Percentiles rank a stretch among this genome's conserved stretches.
Conservation (phyloP, 2,329 filamentous ascomycete genomes). For the Knoxdaviesia capensis region DNA sequence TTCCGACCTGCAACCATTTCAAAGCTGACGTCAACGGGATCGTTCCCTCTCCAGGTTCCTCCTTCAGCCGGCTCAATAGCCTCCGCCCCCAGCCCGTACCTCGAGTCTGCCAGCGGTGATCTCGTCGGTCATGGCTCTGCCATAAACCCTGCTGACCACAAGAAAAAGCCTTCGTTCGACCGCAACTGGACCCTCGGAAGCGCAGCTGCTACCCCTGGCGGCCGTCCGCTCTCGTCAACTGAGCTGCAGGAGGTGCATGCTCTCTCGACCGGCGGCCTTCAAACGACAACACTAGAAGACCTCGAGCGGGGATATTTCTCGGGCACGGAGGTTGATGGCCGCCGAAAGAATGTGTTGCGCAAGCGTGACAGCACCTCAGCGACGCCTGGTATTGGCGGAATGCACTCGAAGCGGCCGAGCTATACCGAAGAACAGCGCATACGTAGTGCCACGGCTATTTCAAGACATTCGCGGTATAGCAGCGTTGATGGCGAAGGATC, state of each 20-base stretch:
- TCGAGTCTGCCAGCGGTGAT: background rate
- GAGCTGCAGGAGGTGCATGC: conserved; percentile 24
- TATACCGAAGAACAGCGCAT: conserved; percentile 55
- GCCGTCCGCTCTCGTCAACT: conserved; percentile 30
- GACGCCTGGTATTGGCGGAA: conserved; percentile 8
- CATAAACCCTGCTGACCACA: conserved; percentile 17
- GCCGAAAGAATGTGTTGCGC: conserved; percentile 59
- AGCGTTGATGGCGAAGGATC: conserved; percentile 56
- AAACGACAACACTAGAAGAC: conserved; percentile 18
- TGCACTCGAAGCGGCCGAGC: conserved; percentile 22
- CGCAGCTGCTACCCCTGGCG: conserved; percentile 14
- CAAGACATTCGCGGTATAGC: conserved; percentile 57
- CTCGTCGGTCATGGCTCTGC: no score
- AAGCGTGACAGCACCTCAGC: conserved; percentile 41
- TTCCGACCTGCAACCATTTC: conserved; percentile 22
- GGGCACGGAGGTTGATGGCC: conserved; percentile 59
- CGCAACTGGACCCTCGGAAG: conserved; percentile 46
- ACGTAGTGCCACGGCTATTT: conserved; percentile 42
- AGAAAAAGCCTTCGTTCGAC: conserved; percentile 50
- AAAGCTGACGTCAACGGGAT: conserved; percentile 22
- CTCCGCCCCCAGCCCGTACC: no score
- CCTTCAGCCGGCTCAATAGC: no score
- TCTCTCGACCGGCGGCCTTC: conserved; percentile 8
- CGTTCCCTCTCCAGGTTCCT: conserved; percentile 11
- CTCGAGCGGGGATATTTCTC: conserved; percentile 87